Evolutionary conservation across 148 eudicot genomes (phyloP).

Genomic region (Polygonum maritimum): DNA sequence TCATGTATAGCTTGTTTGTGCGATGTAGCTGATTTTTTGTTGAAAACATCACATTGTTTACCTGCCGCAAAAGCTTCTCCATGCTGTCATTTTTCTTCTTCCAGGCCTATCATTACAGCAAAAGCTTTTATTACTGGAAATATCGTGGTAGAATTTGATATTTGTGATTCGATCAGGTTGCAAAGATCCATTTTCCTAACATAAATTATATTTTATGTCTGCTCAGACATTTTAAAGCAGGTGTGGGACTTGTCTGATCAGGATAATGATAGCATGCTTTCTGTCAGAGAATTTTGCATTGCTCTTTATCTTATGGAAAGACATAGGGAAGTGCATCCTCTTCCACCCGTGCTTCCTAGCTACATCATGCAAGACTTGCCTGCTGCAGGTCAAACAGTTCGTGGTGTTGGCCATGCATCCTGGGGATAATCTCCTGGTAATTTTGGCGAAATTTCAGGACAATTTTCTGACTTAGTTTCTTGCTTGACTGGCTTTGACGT

Average conservation of each 20-base stretch:
- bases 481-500: neutral
- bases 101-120: neutral
- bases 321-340: conserved; percentile 84
- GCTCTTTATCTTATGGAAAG: conserved; percentile 97
- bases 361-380: conserved; percentile 46
- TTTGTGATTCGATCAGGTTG: neutral
- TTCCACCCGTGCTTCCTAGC: conserved; percentile 64
- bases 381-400: conserved; percentile 39
- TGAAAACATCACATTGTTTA: neutral
- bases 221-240: conserved; percentile 87
- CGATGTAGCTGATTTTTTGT: neutral
- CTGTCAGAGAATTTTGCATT: conserved; percentile 90
- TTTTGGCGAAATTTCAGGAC: conserved; percentile 8
- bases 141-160: neutral
- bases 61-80: neutral
- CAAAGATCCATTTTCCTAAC: neutral
- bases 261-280: conserved; percentile 97
- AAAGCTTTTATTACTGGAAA: neutral
- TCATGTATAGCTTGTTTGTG: neutral
- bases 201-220: conserved; percentile 10
- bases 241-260: conserved; percentile 99
- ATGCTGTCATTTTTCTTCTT: neutral
- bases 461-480: too few species aligned
- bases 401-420: conserved; percentile 40
- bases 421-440: conserved; percentile 75